phyloP scores from a whole-genome alignment of 805 yeast genomes.

The Candida khao-thaluensis region DNA sequence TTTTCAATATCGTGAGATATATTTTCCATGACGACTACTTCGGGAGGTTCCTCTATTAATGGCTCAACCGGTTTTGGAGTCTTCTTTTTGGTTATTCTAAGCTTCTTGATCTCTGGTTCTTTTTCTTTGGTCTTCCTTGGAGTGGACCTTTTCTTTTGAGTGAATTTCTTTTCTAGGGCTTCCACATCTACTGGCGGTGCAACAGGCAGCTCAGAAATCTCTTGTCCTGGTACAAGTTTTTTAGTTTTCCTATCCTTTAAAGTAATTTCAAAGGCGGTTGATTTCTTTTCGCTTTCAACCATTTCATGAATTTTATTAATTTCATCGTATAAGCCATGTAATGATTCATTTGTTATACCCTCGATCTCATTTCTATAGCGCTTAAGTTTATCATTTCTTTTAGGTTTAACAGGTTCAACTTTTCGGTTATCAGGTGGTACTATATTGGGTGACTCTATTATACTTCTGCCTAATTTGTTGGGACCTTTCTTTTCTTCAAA shows the following conservation, averaged over 20 bases:
- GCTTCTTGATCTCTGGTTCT: background rate
- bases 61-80: background rate
- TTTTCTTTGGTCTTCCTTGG: background rate
- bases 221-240: background rate
- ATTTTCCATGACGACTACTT: background rate
- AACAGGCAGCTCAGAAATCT: background rate
- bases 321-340: slow-evolving; percentile 8
- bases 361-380: background rate
- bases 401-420: background rate
- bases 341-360: slow-evolving; percentile 4
- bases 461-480: background rate
- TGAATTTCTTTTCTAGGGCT: background rate
- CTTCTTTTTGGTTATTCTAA: background rate
- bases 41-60: background rate
- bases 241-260: background rate
- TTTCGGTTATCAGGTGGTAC: too few relatives aligned
- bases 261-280: slow-evolving; percentile 4
- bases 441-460: background rate
- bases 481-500: slow-evolving; percentile 12
- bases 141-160: background rate
- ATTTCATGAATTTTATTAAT: slow-evolving; percentile 14
- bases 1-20: background rate
- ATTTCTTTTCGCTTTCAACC: slow-evolving; percentile 8
- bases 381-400: background rate
- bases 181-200: background rate